phyloP scores from a whole-genome alignment of 768 basidiomycete genomes.

The Xerocomus spinulosus region DNA sequence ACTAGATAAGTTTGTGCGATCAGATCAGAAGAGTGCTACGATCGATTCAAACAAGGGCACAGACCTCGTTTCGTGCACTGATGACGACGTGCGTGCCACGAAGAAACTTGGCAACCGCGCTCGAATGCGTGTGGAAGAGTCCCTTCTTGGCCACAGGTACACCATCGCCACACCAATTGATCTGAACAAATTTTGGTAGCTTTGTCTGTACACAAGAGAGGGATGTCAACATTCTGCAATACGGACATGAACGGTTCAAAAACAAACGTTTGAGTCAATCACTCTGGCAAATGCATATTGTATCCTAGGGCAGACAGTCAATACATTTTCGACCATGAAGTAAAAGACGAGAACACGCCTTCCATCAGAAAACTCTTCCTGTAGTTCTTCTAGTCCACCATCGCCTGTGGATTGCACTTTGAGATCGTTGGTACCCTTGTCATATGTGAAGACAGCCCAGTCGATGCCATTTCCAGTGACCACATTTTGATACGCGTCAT shows the following conservation, averaged over 20 bases:
- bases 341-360: conserved; percentile 40
- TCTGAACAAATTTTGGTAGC: conserved; percentile 88
- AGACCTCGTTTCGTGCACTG: conserved; percentile 80
- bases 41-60: conserved; percentile 16
- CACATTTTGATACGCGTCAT: conserved; percentile 70
- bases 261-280: conserved; percentile 73
- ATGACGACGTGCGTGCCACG: conserved; percentile 83
- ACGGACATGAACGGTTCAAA: neutral
- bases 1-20: conserved; percentile 36
- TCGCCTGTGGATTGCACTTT: conserved; percentile 83
- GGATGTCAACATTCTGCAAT: neutral
- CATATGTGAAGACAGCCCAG: conserved; percentile 79
- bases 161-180: conserved; percentile 97
- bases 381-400: conserved; percentile 85
- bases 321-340: conserved; percentile 1
- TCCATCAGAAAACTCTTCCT: conserved; percentile 95
- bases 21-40: neutral
- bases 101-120: conserved; percentile 73
- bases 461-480: conserved; percentile 63
- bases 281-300: conserved; percentile 91
- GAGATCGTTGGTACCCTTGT: conserved; percentile 77
- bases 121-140: conserved; percentile 83
- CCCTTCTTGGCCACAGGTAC: conserved; percentile 92
- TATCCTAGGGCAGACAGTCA: conserved; percentile 48
- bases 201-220: conserved; percentile 48